Conservation (phyloP, 1,139 yeast genomes). For the Pichia sp. region DNA sequence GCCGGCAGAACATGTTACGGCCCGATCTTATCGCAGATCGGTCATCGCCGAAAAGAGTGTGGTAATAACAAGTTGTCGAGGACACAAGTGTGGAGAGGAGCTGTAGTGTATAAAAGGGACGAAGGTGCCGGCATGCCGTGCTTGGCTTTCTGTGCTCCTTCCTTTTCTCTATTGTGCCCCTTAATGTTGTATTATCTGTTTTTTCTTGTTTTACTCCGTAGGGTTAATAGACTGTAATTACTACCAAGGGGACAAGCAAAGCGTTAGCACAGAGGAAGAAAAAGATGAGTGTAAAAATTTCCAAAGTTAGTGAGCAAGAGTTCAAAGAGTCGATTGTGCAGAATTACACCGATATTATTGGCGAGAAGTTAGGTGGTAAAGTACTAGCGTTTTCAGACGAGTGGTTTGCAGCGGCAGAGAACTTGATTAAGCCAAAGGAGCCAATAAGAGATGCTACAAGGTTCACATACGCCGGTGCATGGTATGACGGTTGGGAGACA, state of each 20-base stretch:
- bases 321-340: constrained; percentile 45
- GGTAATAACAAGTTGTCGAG: not conserved
- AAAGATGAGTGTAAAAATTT: constrained; percentile 5
- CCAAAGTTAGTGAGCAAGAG: constrained; percentile 34
- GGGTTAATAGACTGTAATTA: not conserved
- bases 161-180: not conserved
- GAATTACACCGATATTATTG: constrained; percentile 69
- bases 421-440: constrained; percentile 71
- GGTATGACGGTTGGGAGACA: constrained; percentile 99
- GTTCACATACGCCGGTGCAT: constrained; percentile 83
- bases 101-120: not conserved
- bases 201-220: not conserved
- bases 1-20: not conserved
- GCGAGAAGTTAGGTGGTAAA: constrained; percentile 76
- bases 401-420: constrained; percentile 94
- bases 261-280: no score
- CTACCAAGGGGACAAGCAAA: not conserved
- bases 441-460: constrained; percentile 78
- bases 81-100: not conserved
- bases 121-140: not conserved
- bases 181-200: not conserved
- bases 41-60: not conserved
- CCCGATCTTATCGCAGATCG: not conserved
- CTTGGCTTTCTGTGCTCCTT: not conserved
- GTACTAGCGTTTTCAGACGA: constrained; percentile 72